These are phyloP conservation scores for Tuber melanosporum DNA, from an alignment of 495 filamentous ascomycete species.

Conservation along the genomic window DNA sequence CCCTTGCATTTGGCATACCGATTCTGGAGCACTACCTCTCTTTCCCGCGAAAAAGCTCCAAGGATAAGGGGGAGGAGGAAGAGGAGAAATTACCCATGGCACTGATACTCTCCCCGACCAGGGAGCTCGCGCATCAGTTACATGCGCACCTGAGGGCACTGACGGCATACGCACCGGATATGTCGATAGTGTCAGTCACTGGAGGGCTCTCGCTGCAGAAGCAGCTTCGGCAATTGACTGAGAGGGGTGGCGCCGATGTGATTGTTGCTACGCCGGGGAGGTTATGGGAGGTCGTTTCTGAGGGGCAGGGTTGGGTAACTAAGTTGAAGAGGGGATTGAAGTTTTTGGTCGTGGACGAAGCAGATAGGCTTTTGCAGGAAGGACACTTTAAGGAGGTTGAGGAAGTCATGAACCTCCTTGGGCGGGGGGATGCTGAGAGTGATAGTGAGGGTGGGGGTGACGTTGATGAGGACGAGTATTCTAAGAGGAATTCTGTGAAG, in stretches of 20 bases:
- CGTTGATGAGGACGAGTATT: slow-evolving; percentile 29
- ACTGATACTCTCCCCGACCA: slow-evolving; percentile 82
- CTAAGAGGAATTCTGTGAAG: slow-evolving; percentile 21
- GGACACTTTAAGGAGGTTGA: slow-evolving; percentile 92
- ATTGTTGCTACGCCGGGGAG: slow-evolving; percentile 87
- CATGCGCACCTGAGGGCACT: slow-evolving; percentile 70
- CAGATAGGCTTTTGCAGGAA: slow-evolving; percentile 83
- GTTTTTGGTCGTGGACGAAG: slow-evolving; percentile 89
- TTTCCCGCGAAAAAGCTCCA: neutral
- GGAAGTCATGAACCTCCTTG: slow-evolving; percentile 71
- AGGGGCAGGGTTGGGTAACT: slow-evolving; percentile 53
- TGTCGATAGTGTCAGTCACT: slow-evolving; percentile 73
- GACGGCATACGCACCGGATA: slow-evolving; percentile 54
- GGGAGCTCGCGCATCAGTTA: slow-evolving; percentile 90
- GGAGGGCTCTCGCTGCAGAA: slow-evolving; percentile 89
- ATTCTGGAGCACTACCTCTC: slow-evolving; percentile 61
- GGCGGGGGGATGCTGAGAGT: slow-evolving; percentile 50
- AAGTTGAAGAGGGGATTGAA: slow-evolving; percentile 60
- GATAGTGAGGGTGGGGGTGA: slow-evolving; percentile 38
- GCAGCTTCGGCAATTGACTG: slow-evolving; percentile 69
- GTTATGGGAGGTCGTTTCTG: slow-evolving; percentile 86
- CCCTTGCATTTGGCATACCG: slow-evolving; percentile 73
- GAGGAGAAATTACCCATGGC: slow-evolving; percentile 58
- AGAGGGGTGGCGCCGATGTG: slow-evolving; percentile 62
- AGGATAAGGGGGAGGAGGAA: slow-evolving; percentile 32